Evolutionary conservation across 306 rosid genomes (phyloP).

Genomic region (Sophora flavescens): DNA sequence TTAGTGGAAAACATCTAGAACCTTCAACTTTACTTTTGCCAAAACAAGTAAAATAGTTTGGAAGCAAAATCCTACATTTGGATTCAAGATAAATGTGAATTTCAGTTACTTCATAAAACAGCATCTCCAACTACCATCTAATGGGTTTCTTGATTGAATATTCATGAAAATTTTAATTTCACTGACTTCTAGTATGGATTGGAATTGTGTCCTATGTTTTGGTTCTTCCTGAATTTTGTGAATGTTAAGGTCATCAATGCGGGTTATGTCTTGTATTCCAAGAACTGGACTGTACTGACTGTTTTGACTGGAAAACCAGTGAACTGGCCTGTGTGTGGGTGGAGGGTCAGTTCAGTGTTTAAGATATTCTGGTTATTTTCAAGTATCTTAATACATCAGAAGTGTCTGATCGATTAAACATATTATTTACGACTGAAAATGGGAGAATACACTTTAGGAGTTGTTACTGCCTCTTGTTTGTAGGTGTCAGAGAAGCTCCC

Average conservation of each 20-base stretch:
- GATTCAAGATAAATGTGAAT: conserved; percentile 2
- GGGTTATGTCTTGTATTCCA: not conserved
- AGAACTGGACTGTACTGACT: not conserved
- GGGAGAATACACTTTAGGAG: conserved; percentile 4
- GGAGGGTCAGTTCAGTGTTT: not conserved
- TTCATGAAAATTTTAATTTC: conserved; percentile 18
- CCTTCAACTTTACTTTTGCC: conserved; percentile 9
- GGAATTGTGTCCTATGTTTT: conserved; percentile 26
- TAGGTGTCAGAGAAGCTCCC: conserved; percentile 97
- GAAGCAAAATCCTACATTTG: no score
- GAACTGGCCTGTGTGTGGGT: conserved; percentile 9
- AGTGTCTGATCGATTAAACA: not conserved
- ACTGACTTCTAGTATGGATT: not conserved
- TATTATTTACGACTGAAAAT: conserved; percentile 25
- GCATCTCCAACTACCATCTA: not conserved
- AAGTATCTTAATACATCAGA: conserved; percentile 1
- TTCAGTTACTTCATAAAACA: not conserved
- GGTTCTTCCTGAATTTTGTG: conserved; percentile 24
- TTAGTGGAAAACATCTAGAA: not conserved
- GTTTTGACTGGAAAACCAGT: conserved; percentile 22
- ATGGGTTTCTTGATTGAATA: not conserved
- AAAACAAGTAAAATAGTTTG: not conserved
- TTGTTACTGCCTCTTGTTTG: conserved; percentile 35
- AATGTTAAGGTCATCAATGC: conserved; percentile 8
- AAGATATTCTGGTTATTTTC: conserved; percentile 33